Conservation (phyloP, 225 moss, liverwort and hornwort species). For the Sphagnum contortum region DNA sequence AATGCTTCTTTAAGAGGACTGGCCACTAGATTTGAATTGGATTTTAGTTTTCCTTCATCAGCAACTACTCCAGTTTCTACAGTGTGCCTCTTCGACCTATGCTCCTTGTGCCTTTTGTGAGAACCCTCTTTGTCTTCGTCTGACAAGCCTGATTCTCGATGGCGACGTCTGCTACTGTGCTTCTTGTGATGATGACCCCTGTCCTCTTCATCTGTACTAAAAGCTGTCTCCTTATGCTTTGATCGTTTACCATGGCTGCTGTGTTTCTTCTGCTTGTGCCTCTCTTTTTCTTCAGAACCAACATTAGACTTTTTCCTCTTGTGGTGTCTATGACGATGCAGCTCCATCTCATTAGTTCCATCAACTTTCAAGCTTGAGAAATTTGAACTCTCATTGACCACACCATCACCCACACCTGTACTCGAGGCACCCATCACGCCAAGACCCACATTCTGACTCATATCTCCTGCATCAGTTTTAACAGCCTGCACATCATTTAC, state of each 20-base stretch:
- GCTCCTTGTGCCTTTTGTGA: background rate
- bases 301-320: no score
- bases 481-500: no score
- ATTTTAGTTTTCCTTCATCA: no score
- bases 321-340: conserved; percentile 4
- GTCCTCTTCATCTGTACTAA: conserved; percentile 10
- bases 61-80: no score
- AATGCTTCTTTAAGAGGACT: background rate
- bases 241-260: conserved; percentile 18
- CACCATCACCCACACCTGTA: conserved; percentile 2
- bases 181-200: conserved; percentile 11
- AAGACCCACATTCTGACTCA: no score
- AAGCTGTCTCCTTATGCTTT: conserved; percentile 13
- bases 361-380: conserved; percentile 4
- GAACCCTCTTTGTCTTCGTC: background rate
- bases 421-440: no score
- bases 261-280: conserved; percentile 12
- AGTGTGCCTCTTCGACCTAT: no score
- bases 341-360: background rate
- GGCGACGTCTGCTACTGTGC: conserved; percentile 7
- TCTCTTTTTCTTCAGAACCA: conserved; percentile 16
- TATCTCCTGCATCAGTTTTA: no score
- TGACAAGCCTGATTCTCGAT: background rate
- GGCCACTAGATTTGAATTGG: background rate
- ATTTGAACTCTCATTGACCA: conserved; percentile 3